These are phyloP conservation scores for Tuber borchii DNA, from an alignment of 495 filamentous ascomycete genomes.

Conservation along the genomic window DNA sequence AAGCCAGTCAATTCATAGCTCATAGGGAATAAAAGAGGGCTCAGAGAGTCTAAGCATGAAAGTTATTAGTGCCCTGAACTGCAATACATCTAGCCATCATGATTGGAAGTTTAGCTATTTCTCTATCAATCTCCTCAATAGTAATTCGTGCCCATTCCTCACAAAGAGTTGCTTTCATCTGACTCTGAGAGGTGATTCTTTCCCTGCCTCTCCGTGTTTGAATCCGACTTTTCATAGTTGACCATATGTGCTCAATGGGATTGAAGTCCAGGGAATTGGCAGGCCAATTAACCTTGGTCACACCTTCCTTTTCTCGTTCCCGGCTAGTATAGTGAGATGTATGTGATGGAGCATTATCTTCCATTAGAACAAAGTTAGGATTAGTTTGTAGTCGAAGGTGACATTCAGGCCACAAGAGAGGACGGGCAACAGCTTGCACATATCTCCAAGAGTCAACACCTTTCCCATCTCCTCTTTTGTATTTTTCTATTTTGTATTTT, in stretches of 20 bases:
- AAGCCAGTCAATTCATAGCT: too few relatives aligned
- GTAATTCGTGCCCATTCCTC: too few relatives aligned
- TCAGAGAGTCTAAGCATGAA: too few relatives aligned
- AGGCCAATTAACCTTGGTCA: conserved; percentile 14
- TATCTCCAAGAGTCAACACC: conserved; percentile 8
- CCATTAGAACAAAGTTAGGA: conserved; percentile 14
- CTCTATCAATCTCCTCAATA: too few relatives aligned
- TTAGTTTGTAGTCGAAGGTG: not conserved
- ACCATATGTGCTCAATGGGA: conserved; percentile 15
- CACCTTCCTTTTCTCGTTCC: conserved; percentile 19
- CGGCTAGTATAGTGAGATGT: conserved; percentile 9
- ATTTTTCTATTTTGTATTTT: conserved; percentile 9
- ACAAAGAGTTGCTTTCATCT: too few relatives aligned
- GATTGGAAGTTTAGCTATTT: too few relatives aligned
- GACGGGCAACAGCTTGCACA: conserved; percentile 1
- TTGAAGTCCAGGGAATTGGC: conserved; percentile 22
- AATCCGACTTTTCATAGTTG: too few relatives aligned
- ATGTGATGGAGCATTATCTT: conserved; percentile 13
- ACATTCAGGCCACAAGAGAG: conserved; percentile 13
- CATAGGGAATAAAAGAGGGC: too few relatives aligned
- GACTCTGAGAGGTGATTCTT: too few relatives aligned
- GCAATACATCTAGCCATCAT: too few relatives aligned
- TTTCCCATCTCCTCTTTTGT: not conserved
- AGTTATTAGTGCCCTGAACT: too few relatives aligned
- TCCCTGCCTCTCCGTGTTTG: too few relatives aligned